A percentile compares a stretch with the other conserved stretches of the same genome.
These are phyloP conservation scores for Calonectria honghensis DNA, from an alignment of 2,329 filamentous ascomycete species.

Conservation along the genomic window DNA sequence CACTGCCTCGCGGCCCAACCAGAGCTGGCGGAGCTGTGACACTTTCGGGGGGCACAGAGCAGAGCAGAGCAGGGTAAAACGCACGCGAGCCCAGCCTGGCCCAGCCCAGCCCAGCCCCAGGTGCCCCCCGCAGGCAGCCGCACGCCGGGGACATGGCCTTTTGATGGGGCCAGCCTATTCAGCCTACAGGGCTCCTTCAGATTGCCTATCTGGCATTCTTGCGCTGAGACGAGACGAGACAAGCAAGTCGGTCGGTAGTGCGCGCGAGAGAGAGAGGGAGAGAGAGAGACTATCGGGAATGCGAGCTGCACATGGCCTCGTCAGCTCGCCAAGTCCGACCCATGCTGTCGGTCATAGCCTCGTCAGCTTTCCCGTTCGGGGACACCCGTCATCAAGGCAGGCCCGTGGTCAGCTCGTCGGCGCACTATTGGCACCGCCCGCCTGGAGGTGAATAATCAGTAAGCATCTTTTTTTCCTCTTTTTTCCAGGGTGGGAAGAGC, in stretches of 20 bases:
- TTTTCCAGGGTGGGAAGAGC: neutral
- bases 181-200: neutral
- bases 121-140: slow-evolving; percentile 16
- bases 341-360: slow-evolving; percentile 33
- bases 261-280: too few relatives aligned
- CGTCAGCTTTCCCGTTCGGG: slow-evolving; percentile 38
- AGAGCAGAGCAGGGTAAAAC: neutral
- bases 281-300: slow-evolving; percentile 5
- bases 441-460: neutral
- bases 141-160: neutral
- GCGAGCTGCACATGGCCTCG: slow-evolving; percentile 31
- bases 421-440: slow-evolving; percentile 15
- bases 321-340: slow-evolving; percentile 31
- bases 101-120: slow-evolving; percentile 29
- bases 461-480: neutral
- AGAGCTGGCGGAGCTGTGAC: neutral
- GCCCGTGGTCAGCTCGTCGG: slow-evolving; percentile 21
- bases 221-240: slow-evolving; percentile 1
- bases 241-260: neutral
- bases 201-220: slow-evolving; percentile 7
- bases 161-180: slow-evolving; percentile 28
- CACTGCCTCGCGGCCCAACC: neutral
- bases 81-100: slow-evolving; percentile 15
- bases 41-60: neutral
- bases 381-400: slow-evolving; percentile 23